phyloP scores from a whole-genome alignment of 148 eudicot species.

The Rhododendron mucronatum region DNA sequence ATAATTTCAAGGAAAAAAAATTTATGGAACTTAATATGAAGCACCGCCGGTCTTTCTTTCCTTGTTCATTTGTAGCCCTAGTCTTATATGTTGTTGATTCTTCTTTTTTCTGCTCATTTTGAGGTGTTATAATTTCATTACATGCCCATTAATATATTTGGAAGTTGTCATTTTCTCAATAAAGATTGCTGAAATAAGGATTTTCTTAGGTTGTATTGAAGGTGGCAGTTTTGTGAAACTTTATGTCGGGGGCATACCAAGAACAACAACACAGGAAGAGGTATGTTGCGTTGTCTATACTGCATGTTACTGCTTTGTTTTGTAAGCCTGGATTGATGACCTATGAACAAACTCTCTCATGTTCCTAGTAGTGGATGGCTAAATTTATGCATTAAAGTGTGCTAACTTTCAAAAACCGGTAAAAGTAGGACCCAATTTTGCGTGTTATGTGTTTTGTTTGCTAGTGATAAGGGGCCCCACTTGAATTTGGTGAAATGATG shows the following conservation, averaged over 20 bases:
- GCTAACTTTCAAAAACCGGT: background rate
- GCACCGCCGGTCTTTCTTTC: background rate
- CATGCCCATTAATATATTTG: background rate
- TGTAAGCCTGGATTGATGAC: background rate
- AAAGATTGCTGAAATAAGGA: background rate
- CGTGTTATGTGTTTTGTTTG: background rate
- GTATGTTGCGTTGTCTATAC: constrained; percentile 24
- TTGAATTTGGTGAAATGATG: background rate
- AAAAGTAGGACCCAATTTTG: background rate
- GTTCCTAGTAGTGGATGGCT: background rate
- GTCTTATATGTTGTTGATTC: background rate
- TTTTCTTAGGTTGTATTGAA: constrained; percentile 35
- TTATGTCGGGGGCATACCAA: constrained; percentile 52
- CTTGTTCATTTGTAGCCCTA: background rate
- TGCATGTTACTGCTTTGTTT: background rate
- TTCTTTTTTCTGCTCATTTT: background rate
- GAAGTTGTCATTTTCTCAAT: background rate
- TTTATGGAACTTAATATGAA: too few relatives aligned
- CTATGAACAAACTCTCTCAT: background rate
- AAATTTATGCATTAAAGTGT: background rate
- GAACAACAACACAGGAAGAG: constrained; percentile 41
- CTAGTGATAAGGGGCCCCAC: background rate
- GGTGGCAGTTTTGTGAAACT: constrained; percentile 48
- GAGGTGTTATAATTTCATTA: background rate
- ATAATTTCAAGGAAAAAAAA: background rate